These are phyloP conservation scores for Echinosophora koreensis DNA, from an alignment of 306 rosid species.

Conservation along the genomic window DNA sequence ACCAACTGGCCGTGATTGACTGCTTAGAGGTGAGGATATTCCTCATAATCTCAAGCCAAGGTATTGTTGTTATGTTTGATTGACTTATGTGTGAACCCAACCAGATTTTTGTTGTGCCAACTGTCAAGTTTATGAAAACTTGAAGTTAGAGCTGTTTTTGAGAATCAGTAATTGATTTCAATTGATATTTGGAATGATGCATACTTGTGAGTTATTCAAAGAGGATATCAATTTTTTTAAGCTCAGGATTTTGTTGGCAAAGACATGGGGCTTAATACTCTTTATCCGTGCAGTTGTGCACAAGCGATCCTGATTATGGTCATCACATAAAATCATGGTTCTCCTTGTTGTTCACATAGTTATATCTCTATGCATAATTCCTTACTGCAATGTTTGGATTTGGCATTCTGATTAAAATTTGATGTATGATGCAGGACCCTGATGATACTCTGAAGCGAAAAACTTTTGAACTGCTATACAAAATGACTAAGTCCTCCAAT, in stretches of 20 bases:
- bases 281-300: not conserved
- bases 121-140: constrained; percentile 18
- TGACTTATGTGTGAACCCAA: not conserved
- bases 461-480: constrained; percentile 87
- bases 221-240: not conserved
- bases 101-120: not conserved
- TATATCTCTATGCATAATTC: constrained; percentile 27
- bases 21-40: constrained; percentile 86
- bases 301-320: not conserved
- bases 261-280: constrained; percentile 10
- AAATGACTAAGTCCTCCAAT: constrained; percentile 98
- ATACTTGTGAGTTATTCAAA: not conserved
- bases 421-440: constrained; percentile 76
- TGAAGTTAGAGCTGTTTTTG: constrained; percentile 14
- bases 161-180: constrained; percentile 23
- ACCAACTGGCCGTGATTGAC: constrained; percentile 96
- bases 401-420: constrained; percentile 38
- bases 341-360: constrained; percentile 2
- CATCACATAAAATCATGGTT: not conserved
- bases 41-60: not conserved
- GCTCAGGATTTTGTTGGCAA: constrained; percentile 21
- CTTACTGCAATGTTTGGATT: constrained; percentile 10
- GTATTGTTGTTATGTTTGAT: not conserved
- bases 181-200: not conserved
- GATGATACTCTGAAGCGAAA: constrained; percentile 97